Base-by-base conservation (phyloP, 2,329 filamentous ascomycete species). In the Fusarium beomiforme region DNA sequence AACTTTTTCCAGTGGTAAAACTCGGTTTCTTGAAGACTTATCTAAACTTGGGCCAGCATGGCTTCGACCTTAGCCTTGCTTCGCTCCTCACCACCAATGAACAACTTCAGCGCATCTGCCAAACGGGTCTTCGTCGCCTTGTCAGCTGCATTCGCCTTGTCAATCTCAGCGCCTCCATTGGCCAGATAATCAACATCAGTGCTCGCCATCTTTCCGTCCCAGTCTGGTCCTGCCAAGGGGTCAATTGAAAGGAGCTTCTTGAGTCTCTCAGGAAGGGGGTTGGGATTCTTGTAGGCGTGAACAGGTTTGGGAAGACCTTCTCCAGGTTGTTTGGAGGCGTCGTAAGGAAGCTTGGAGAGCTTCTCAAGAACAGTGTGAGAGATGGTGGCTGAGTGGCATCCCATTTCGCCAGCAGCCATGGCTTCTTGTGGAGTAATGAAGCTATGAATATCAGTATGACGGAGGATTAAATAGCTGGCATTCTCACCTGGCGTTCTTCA, bases 151-250 rank as follows among this genome's bases (percentile, higher is more conserved):
- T 85, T 83, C 8, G 83, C 82, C 57, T 80, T 80, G 14, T 83
- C 79, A 24, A 87, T 77, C 61, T 78, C 80, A 33, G 71, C 79
- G 8, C 85, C 85, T 10, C 79, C 79, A 53, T 86, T 78, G 8
- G 81, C 81, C 17, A 87, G 81, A 63, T 85, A 87, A 69, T 87
- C 84, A 4, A 83, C 76, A 23, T 82, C 78, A 3, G 80, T 82
- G 31, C 77, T 77, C 1, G 81, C 81, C 17, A 83, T 67, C 62
- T 80, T 81, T 36, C 81, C 82, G 42, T 84, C 80, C 78, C 79
- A 82, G 21, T 75, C 72, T 6, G 79, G 69, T 5, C 74, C 78
- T 1, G 77, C 79, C 33, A 86, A 77, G 1, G 83, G 82, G 66
- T 86, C 83, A 16, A 79, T 77, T 17, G 66, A 75, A 1, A 78